Evolutionary conservation across 2,329 filamentous ascomycete genomes (phyloP), one percentile per base, ranked within the genome.

Genomic region (Juglanconis juglandina): DNA sequence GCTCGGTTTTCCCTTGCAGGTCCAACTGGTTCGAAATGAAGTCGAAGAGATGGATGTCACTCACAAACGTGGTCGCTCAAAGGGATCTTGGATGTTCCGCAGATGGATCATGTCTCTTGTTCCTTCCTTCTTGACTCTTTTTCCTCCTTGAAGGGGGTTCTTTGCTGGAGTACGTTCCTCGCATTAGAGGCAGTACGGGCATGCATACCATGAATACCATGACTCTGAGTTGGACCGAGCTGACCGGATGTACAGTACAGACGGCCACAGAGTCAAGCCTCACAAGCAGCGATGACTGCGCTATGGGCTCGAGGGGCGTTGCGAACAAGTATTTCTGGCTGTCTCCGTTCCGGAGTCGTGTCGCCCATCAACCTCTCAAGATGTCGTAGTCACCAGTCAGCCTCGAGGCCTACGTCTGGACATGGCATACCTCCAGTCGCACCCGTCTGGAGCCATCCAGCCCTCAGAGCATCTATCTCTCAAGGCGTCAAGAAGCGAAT

Each of bases 391-490:
- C 53, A 53, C 8, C 49, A 39, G 33, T n/a, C 17, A 33, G 46
- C 13, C 8, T 51, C 34, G 33, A 55, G 48, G 30, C 11, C 41
- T 35, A 24, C 33, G 9, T 39, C 47, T 46, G 14, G 17, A n/a
- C 37, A n/a, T 37, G 58, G 30, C 4, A 4, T 1, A 39, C 17
- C 7, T 7, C 33, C 13, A 4, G 5, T n/a, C 39, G 5, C 3
- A 41, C 3, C 51, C 14, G 33, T 14, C n/a, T 30, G 10, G 32
- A 17, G 39, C n/a, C 46, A 39, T 8, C 24, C 30, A 24, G 13
- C 5, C 17, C 35, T 37, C 10, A 61, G 58, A 58, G 44, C 50
- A 37, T 55, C 39, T 53, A 13, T 51, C 35, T 57, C 58, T 14
- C 41, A 34, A 34, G 24, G 50, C 7, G 47, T 14, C 5, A 10